Evolutionary conservation across 139 green algal species (phyloP).

Genomic region (Choricystis sp.): DNA sequence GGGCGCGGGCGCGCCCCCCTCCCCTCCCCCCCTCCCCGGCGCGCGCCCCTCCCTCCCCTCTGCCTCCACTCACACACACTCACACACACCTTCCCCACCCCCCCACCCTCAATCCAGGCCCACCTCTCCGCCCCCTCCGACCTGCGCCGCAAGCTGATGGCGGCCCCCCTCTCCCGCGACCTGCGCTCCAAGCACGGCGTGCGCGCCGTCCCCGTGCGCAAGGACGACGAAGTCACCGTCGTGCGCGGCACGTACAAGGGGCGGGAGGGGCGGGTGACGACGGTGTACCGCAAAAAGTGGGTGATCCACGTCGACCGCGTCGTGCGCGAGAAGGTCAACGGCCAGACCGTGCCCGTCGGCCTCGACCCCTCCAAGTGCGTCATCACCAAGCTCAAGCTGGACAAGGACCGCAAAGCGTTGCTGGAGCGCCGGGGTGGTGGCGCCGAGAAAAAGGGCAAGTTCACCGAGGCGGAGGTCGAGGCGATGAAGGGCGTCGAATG

Average conservation of each 20-base stretch:
- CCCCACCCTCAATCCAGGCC: slow-evolving; percentile 38
- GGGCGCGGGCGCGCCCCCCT: too few relatives aligned
- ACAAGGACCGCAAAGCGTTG: slow-evolving; percentile 91
- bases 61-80: background rate
- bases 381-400: slow-evolving; percentile 98
- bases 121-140: slow-evolving; percentile 91
- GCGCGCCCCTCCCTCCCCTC: too few relatives aligned
- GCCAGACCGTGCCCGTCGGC: slow-evolving; percentile 90
- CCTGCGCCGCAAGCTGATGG: slow-evolving; percentile 88
- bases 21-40: too few relatives aligned
- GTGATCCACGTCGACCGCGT: slow-evolving; percentile 98
- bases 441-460: slow-evolving; percentile 81
- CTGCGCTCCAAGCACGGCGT: slow-evolving; percentile 82
- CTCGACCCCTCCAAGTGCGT: slow-evolving; percentile 94
- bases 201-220: slow-evolving; percentile 80
- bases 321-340: slow-evolving; percentile 96
- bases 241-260: slow-evolving; percentile 93
- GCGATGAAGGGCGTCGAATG: slow-evolving; percentile 86
- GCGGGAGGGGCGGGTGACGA: slow-evolving; percentile 89
- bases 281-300: slow-evolving; percentile 98
- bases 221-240: slow-evolving; percentile 97
- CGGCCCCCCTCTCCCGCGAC: slow-evolving; percentile 73
- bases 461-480: slow-evolving; percentile 65
- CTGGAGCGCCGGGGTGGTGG: slow-evolving; percentile 73
- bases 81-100: background rate